Evolutionary conservation across 1,284 basidiomycete genomes (phyloP), one percentile per base, ranked within the genome.

Genomic region (Rhodotorula sp.): DNA sequence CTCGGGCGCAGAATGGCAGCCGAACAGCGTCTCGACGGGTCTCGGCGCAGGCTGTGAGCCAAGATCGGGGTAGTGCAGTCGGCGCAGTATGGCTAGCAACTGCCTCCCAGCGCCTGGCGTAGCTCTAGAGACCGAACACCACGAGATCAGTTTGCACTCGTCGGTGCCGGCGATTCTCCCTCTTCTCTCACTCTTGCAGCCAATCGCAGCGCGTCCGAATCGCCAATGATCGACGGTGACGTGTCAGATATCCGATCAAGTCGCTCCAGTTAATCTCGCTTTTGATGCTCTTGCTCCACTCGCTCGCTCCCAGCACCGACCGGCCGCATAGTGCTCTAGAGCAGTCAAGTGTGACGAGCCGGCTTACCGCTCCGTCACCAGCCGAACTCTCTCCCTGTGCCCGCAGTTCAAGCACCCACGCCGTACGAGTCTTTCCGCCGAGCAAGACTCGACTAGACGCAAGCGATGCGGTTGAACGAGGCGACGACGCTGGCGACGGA

Each of bases 391-490:
- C 34, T 7, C 6, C 34, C 28, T 28, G 28, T 28, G 28, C 28
- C 28, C 28, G 28, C 34, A 34, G 6, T 6, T 34, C 34, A 34
- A 34, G 34, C 34, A 34, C 34, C 34, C 34, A 6, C 34, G 34
- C 34, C 8, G 34, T 34, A 34, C 34, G 5, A 34, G 34, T 8
- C 8, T 8, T 34, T 8, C 34, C 34, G n/a, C 18, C 49, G 16
- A 50, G 49, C 49, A n/a, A 52, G 4, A 5, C 7, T 14, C 6
- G 23, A 21, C 21, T 14, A 3, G 8, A n/a, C 54, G 5, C 2
- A n/a, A n/a, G 15, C n/a, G 6, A 91, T 91, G 90, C 83, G 83
- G 67, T 80, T 86, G 71, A 91, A 91, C 81, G 83, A 86, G 69
- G 81, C 85, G 62, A 87, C 84, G 0, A 83, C 87, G 21, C 82